These are phyloP conservation scores for Talaromyces sp. DNA, from an alignment of 2,329 filamentous ascomycete genomes.

Conservation along the genomic window DNA sequence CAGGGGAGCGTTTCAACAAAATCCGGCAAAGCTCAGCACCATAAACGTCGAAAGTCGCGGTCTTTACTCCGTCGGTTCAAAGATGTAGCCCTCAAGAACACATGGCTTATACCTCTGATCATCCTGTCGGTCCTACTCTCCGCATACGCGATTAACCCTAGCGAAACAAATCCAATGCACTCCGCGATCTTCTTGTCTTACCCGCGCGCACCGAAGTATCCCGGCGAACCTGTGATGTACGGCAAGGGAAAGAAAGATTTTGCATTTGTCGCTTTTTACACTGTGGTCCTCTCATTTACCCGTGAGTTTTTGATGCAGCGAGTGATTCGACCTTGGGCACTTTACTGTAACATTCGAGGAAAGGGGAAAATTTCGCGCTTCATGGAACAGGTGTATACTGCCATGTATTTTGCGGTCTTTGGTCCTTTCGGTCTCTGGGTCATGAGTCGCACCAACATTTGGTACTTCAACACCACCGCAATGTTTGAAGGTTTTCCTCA, in stretches of 20 bases:
- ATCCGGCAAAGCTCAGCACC: slow-evolving; percentile 31
- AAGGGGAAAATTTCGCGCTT: slow-evolving; percentile 80
- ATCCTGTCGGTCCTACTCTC: slow-evolving; percentile 59
- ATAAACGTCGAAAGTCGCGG: slow-evolving; percentile 42
- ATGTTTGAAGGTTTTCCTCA: slow-evolving; percentile 92
- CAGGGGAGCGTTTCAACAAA: slow-evolving; percentile 18
- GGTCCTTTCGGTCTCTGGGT: slow-evolving; percentile 82
- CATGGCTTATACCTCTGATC: slow-evolving; percentile 64
- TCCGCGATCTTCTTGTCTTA: slow-evolving; percentile 89
- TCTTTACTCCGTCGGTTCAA: slow-evolving; percentile 42
- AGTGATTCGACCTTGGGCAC: slow-evolving; percentile 70
- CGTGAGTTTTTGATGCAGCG: slow-evolving; percentile 96
- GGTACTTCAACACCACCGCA: slow-evolving; percentile 87
- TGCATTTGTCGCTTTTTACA: slow-evolving; percentile 85
- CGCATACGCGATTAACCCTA: slow-evolving; percentile 70
- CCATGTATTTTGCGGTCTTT: slow-evolving; percentile 78
- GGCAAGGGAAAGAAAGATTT: slow-evolving; percentile 85
- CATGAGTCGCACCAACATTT: slow-evolving; percentile 85
- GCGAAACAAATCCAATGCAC: slow-evolving; percentile 70
- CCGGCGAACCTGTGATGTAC: slow-evolving; percentile 60
- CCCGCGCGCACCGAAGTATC: slow-evolving; percentile 55
- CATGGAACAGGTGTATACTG: slow-evolving; percentile 95
- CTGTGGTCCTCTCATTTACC: slow-evolving; percentile 81
- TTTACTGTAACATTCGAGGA: slow-evolving; percentile 62
- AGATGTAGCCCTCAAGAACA: slow-evolving; percentile 45